A percentile compares a stretch with the other conserved stretches of the same genome.
These are phyloP conservation scores for Eleusine coracana DNA, from an alignment of 176 grass and related monocot genomes.

Conservation along the genomic window DNA sequence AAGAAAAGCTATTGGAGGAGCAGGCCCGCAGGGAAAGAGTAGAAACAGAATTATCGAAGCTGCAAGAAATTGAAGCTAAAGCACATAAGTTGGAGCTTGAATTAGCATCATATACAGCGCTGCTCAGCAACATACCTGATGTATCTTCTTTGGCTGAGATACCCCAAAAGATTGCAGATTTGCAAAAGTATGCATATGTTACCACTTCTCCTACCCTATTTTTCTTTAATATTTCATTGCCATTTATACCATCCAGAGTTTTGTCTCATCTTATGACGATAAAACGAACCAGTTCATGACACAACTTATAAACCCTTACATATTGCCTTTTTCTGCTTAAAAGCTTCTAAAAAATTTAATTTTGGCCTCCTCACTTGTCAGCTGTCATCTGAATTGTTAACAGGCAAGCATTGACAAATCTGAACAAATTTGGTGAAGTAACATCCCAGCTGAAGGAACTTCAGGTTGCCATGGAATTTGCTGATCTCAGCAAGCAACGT, in stretches of 20 bases:
- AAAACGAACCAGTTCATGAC: background rate
- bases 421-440: constrained; percentile 81
- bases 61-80: constrained; percentile 65
- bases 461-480: constrained; percentile 69
- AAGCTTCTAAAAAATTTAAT: background rate
- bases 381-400: constrained; percentile 46
- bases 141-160: constrained; percentile 75
- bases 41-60: constrained; percentile 79
- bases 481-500: constrained; percentile 72
- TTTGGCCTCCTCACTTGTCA: background rate
- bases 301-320: constrained; percentile 19
- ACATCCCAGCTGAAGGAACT: constrained; percentile 79
- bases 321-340: background rate
- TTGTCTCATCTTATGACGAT: constrained; percentile 11
- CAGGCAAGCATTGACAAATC: constrained; percentile 79
- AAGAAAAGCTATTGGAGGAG: constrained; percentile 94
- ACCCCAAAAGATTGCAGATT: constrained; percentile 78
- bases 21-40: constrained; percentile 67
- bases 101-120: constrained; percentile 68
- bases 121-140: constrained; percentile 87
- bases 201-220: constrained; percentile 7
- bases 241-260: constrained; percentile 4
- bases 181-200: constrained; percentile 61
- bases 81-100: constrained; percentile 86
- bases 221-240: constrained; percentile 19